Base-by-base conservation (phyloP, 1,139 yeast species). In the Yamadazyma atmosphaerica region DNA sequence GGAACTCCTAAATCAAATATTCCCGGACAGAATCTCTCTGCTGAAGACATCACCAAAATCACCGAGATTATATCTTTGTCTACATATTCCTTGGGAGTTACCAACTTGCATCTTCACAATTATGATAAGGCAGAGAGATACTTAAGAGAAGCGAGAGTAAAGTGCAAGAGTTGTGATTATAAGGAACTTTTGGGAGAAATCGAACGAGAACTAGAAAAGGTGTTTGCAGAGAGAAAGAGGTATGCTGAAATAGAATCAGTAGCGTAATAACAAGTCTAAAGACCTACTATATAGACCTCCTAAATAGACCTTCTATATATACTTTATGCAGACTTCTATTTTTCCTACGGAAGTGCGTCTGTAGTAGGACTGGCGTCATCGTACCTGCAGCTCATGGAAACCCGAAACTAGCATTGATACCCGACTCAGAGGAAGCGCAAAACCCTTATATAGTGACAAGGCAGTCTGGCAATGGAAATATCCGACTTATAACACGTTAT, bases 11-110 rank as follows among this genome's bases (percentile, higher is more conserved):
- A 15, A 12, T 10, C 23, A 7, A 26, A 26, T 11, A 26, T 13
- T 5, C 4, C 78, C 29, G 24, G 37, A 28, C n/a, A n/a, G n/a
- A n/a, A n/a, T n/a, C n/a, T n/a, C n/a, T n/a, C n/a, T n/a, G n/a
- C 31, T 51, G 36, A 51, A 48, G 42, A 23, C 43, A 47, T 32
- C 50, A 54, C 34, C 39, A 46, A 34, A 30, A 56, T 68, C 15
- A 50, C 51, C 36, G 88, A 86, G 46, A 81, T 86, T 2, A 79
- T 84, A 23, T 95, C 95, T 0, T 67, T 88, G 53, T 80, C 96
- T 0, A 81, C 88, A 0, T 90, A 87, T 54, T 95, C 96, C 0
- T 67, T 87, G 30, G 98, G 96, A 0, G 95, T 89, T 4, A 74
- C 87, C 12, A 74, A 79, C 35, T 61, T 86, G 14, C 89, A 86